Evolutionary conservation across 2,329 filamentous ascomycete genomes (phyloP), one percentile per base, ranked within the genome.

Genomic region (Talaromyces pinophilus): DNA sequence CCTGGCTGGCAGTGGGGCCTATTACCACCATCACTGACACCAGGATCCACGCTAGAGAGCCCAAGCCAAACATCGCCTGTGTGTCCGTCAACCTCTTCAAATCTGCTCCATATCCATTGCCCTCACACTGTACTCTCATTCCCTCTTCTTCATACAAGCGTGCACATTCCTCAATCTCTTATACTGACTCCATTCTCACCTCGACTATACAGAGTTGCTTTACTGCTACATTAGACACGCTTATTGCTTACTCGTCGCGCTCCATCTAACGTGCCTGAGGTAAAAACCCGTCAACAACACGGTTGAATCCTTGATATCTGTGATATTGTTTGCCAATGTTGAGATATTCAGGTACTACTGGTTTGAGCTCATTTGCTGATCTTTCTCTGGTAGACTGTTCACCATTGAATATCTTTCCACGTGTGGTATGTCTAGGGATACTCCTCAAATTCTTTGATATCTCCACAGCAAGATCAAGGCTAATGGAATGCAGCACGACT

Each of bases 61-160:
- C 55, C 77, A 75, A 75, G 76, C 77, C 77, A 79, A 79, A 79
- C 76, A 79, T 77, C 73, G 69, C 72, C 76, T 75, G 76, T 52
- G 13, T 52, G 22, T 74, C 73, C 73, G 72, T 67, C 70, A 69
- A 70, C 74, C 72, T 70, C 67, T 71, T 71, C 72, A 68, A 72
- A 71, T 71, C 71, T 68, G 69, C 70, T 69, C 69, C 48, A 52
- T 52, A 52, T 52, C 48, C 38, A 11, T 2, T 60, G n/a, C 50
- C 15, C 11, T 30, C 50, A 52, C 61, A 19, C 61, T 59, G 65
- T 57, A 60, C 60, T 30, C 22, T 63, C 60, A 59, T 59, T 59
- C 62, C 42, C 63, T 52, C n/a, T 54, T 44, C 25, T 44, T 25
- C 60, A 52, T 35, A 65, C 46, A 30, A 60, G 33, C 54, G 17